Conservation (phyloP, 1,284 basidiomycete species). For the Sporisorium reilianum region DNA sequence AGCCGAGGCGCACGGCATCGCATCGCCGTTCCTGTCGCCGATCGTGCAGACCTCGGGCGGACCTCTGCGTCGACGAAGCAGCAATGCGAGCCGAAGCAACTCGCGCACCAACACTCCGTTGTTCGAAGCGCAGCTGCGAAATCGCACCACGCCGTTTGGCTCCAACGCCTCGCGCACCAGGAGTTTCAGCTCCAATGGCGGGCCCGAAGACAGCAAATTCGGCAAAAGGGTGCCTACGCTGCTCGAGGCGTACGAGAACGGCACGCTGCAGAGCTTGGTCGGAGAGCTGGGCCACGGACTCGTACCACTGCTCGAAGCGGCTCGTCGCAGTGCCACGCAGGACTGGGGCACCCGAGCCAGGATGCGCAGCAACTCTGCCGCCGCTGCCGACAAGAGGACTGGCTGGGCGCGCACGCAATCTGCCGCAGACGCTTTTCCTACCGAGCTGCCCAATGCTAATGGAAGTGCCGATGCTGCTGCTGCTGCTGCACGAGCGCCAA, state of each 20-base stretch:
- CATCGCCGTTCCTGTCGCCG: slow-evolving; percentile 45
- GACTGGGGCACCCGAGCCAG: slow-evolving; percentile 57
- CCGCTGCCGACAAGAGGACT: slow-evolving; percentile 8
- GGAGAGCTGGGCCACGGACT: slow-evolving; percentile 47
- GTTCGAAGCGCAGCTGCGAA: slow-evolving; percentile 24
- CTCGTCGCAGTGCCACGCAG: slow-evolving; percentile 57
- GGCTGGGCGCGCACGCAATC: slow-evolving; percentile 21
- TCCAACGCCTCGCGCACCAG: slow-evolving; percentile 36
- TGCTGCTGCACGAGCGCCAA: background rate
- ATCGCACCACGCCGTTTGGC: slow-evolving; percentile 29
- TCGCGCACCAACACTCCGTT: slow-evolving; percentile 33
- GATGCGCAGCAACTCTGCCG: slow-evolving; percentile 25
- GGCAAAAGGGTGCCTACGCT: slow-evolving; percentile 48
- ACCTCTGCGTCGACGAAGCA: slow-evolving; percentile 28
- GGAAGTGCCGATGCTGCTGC: background rate
- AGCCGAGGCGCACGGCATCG: slow-evolving; percentile 25
- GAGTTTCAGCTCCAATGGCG: slow-evolving; percentile 47
- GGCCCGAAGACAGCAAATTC: slow-evolving; percentile 38
- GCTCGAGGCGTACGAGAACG: slow-evolving; percentile 63
- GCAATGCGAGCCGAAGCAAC: slow-evolving; percentile 24
- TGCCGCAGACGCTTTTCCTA: slow-evolving; percentile 14
- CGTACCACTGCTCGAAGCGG: slow-evolving; percentile 56
- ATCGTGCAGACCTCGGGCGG: slow-evolving; percentile 28
- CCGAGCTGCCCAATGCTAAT: background rate
- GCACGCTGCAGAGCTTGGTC: slow-evolving; percentile 51